A percentile compares a stretch with the other conserved stretches of the same genome.
These are phyloP conservation scores for Heritiera fomes DNA, from an alignment of 345 rosid genomes.

Conservation along the genomic window DNA sequence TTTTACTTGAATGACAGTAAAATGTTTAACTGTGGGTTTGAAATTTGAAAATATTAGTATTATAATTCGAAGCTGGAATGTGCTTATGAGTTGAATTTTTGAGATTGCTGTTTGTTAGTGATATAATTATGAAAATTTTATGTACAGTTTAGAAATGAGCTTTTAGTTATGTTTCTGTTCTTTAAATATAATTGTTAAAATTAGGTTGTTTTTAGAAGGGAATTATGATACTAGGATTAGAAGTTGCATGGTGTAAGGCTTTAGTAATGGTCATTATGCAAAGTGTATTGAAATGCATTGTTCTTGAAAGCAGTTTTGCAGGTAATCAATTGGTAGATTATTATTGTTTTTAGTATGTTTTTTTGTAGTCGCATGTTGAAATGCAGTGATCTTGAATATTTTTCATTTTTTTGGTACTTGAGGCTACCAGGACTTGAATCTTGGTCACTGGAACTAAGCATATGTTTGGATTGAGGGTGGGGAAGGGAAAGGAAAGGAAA, in stretches of 20 bases:
- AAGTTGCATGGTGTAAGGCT: background rate
- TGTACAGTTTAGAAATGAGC: background rate
- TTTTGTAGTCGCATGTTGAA: too few species aligned
- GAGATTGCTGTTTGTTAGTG: background rate
- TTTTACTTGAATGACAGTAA: background rate
- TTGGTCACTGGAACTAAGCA: too few species aligned
- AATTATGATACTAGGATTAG: background rate
- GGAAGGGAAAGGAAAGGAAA: too few species aligned
- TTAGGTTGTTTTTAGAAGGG: background rate
- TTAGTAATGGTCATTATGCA: background rate
- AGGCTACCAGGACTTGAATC: too few species aligned
- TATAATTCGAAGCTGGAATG: background rate
- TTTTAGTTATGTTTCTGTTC: background rate
- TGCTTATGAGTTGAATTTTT: background rate
- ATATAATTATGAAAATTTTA: background rate
- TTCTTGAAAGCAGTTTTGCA: background rate
- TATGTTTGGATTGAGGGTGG: too few species aligned
- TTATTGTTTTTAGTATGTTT: too few species aligned
- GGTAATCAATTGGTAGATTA: constrained; percentile 2
- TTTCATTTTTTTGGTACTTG: too few species aligned
- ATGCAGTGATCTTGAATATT: too few species aligned
- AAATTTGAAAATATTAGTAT: background rate
- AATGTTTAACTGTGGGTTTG: background rate
- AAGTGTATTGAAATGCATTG: background rate
- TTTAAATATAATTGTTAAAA: background rate